Conservation (phyloP, 2,329 filamentous ascomycete species). For the Macrophomina pseudophaseolina region DNA sequence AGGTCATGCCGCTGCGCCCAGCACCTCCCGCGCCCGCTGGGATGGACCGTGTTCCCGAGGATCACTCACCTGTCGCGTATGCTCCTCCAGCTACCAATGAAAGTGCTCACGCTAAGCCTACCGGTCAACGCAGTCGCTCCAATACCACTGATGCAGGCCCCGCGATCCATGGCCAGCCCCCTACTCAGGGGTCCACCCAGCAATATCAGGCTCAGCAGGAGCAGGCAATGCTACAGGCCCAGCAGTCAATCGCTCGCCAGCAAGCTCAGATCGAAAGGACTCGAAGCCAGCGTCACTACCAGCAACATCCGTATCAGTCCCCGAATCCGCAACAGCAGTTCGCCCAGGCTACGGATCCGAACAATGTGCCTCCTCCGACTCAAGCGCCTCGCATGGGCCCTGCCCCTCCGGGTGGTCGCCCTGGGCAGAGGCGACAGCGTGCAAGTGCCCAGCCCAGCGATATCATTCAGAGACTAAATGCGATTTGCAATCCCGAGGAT, state of each 20-base stretch:
- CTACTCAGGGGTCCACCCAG: conserved; percentile 40
- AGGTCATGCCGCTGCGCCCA: conserved; percentile 61
- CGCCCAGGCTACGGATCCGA: conserved; percentile 45
- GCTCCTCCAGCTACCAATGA: conserved; percentile 41
- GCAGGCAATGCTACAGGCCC: conserved; percentile 78
- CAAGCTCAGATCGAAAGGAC: conserved; percentile 71
- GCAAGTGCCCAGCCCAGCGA: conserved; percentile 78
- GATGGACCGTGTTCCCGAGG: conserved; percentile 35
- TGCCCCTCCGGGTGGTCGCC: conserved; percentile 59
- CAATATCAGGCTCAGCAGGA: conserved; percentile 77
- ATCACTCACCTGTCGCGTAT: conserved; percentile 50
- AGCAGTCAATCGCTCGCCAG: conserved; percentile 67
- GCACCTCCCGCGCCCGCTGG: conserved; percentile 61
- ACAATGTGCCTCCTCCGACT: conserved; percentile 50
- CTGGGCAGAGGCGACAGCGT: conserved; percentile 72
- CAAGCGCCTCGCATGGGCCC: conserved; percentile 58
- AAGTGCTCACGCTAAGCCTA: conserved; percentile 35
- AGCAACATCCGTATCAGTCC: conserved; percentile 49
- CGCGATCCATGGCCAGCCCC: conserved; percentile 29
- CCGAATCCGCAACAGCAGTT: conserved; percentile 54
- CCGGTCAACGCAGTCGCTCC: conserved; percentile 47
- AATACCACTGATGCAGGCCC: conserved; percentile 49
- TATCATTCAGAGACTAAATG: conserved; percentile 79
- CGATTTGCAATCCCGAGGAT: conserved; percentile 89
- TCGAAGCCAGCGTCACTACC: conserved; percentile 65